These are phyloP conservation scores for Dryas integrifolia DNA, from an alignment of 331 rosid genomes.

Conservation along the genomic window DNA sequence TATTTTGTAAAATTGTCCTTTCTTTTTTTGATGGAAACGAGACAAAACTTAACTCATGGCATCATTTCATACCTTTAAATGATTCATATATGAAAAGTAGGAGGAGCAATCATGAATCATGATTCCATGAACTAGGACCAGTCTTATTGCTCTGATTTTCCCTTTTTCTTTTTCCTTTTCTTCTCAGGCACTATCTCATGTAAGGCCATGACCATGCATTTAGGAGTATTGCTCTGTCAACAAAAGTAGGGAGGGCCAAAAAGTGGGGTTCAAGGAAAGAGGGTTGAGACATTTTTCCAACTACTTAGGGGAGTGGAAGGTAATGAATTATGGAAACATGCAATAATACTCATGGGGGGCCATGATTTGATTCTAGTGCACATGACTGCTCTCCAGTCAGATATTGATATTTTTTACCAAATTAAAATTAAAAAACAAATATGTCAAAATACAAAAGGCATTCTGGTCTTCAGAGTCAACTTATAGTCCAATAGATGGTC, in stretches of 20 bases:
- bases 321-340: too few relatives aligned
- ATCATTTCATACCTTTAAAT: too few relatives aligned
- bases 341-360: conserved; percentile 2
- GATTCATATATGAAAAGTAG: background rate
- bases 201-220: background rate
- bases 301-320: background rate
- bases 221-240: background rate
- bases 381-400: conserved; percentile 33
- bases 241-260: background rate
- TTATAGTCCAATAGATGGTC: too few relatives aligned
- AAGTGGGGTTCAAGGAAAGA: background rate
- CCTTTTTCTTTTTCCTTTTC: background rate
- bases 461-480: too few relatives aligned
- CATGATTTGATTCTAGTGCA: conserved; percentile 40
- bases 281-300: conserved; percentile 5
- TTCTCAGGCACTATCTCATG: background rate
- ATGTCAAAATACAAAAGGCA: too few relatives aligned
- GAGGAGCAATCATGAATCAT: background rate
- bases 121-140: background rate
- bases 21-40: too few relatives aligned
- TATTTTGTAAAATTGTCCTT: too few relatives aligned
- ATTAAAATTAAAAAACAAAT: too few relatives aligned
- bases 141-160: background rate
- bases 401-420: background rate
- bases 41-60: too few relatives aligned